These are phyloP conservation scores for sweet orange (Citrus sinensis) DNA, from an alignment of 345 rosid genomes.

Conservation along the genomic window DVS_A1.0 CM039166.1:14413001-14413500, in stretches of 20 bases:
- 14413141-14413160: neutral
- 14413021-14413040: slow-evolving; percentile 35
- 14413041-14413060: slow-evolving; percentile 42
- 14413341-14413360: neutral
- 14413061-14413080: slow-evolving; percentile 71
- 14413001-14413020: slow-evolving; percentile 54
- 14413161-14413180: neutral
- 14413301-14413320: neutral
- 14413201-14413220: neutral
- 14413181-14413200: neutral
- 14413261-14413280: neutral
- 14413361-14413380: neutral
- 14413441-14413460: neutral
- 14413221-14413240: neutral
- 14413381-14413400: neutral
- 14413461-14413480: neutral
- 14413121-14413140: neutral
- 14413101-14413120: slow-evolving; percentile 48
- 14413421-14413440: neutral
- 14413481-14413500: neutral
- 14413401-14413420: neutral
- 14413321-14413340: neutral
- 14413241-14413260: neutral
- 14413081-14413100: slow-evolving; percentile 59
- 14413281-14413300: neutral